Base-by-base conservation (phyloP, 2,329 filamentous ascomycete species). In the Didymella sp. region DNA sequence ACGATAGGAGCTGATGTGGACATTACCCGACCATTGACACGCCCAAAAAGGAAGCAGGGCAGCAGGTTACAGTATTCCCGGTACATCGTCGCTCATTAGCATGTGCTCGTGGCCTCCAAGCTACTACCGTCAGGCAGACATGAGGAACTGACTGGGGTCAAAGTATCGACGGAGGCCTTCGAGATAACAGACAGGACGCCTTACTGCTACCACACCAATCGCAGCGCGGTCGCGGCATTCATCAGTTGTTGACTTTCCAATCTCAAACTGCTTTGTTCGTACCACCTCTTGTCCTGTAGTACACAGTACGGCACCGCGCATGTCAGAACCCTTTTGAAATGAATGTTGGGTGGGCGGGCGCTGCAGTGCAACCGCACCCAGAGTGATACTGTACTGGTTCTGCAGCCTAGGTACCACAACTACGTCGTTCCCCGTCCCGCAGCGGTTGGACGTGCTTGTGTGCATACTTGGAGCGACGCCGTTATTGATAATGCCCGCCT, bases 271-370 rank as follows among this genome's bases (percentile, higher is more conserved):
- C 57, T 61, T 60, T 64, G 56, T 55, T 54, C 45, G 59, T 64
- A 43, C 45, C 21, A 60, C 57, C n/a, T n/a, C n/a, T 28, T 25
- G 21, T 19, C 13, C 24, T 15, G 61, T 56, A 45, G 44, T 48
- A 54, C 62, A 52, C 28, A 52, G 49, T 52, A 52, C 61, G 53
- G 53, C 58, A 55, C 49, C 41, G 60, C 59, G 69, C 71, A 72
- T 59, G 69, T 73, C 71, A 73, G 60, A 60, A 61, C 67, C 61
- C 59, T 68, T 68, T 67, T 30, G 51, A 57, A 61, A 41, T 45
- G 60, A 59, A 47, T 40, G 56, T 64, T 56, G 52, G 51, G 60
- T 61, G 64, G 54, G n/a, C n/a, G n/a, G n/a, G 37, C 54, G 59
- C 60, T 58, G 71, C 59, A 48, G 72, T 70, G 60, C 46, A 60